Conservation (phyloP, 2,329 filamentous ascomycete species). For the Thyridium curvatum region DNA sequence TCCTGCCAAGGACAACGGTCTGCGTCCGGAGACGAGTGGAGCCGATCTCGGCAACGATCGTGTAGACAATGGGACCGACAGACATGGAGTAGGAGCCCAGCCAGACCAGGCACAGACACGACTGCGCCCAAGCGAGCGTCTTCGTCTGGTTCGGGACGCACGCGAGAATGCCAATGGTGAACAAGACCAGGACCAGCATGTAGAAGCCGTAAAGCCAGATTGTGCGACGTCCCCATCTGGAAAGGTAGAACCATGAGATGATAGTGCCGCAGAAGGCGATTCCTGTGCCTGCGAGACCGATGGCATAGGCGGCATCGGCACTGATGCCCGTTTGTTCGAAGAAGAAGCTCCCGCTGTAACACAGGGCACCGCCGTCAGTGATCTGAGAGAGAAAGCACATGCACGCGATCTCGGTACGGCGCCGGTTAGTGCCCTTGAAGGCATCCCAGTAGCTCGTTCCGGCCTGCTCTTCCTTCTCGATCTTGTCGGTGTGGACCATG, state of each 20-base stretch:
- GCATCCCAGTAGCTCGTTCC: conserved; percentile 37
- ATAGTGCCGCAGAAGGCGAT: conserved; percentile 36
- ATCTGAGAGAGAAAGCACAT: conserved; percentile 34
- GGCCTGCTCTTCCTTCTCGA: conserved; percentile 32
- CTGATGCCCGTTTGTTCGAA: conserved; percentile 37
- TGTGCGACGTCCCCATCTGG: conserved; percentile 31
- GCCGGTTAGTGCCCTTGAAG: conserved; percentile 39
- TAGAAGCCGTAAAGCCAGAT: conserved; percentile 34
- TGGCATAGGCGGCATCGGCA: conserved; percentile 27
- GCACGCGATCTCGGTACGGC: conserved; percentile 38
- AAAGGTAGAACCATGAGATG: conserved; percentile 36
- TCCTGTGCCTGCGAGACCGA: conserved; percentile 33
- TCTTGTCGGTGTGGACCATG: conserved; percentile 37
- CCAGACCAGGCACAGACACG: conserved; percentile 35
- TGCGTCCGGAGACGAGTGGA: conserved; percentile 40
- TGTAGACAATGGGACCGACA: conserved; percentile 38
- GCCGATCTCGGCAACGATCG: conserved; percentile 35
- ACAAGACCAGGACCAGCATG: conserved; percentile 30
- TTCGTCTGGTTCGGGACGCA: conserved; percentile 23
- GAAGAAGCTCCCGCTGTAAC: conserved; percentile 38
- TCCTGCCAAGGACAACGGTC: conserved; percentile 37
- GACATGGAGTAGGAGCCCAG: conserved; percentile 34
- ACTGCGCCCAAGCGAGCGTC: conserved; percentile 31
- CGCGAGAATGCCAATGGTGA: conserved; percentile 34
- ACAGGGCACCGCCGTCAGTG: conserved; percentile 28